Evolutionary conservation across 257 asterid genomes (phyloP), one percentile per base, ranked within the genome.

Genomic region (Fraxinus pennsylvanica): DNA sequence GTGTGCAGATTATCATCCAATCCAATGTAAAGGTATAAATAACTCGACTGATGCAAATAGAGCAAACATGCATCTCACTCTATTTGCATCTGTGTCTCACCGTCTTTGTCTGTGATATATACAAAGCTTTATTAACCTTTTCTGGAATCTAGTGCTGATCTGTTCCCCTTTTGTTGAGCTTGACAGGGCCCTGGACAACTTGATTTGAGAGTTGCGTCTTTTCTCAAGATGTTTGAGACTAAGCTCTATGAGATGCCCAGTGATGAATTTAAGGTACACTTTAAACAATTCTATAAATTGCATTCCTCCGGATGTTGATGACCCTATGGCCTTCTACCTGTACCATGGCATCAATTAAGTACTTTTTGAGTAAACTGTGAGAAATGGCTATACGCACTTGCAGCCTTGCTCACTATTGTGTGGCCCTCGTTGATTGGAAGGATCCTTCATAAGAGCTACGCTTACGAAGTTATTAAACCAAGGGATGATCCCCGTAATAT

Each of bases 151-250:
- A 59, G 67, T 27, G 52, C 74, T 69, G 47, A 71, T 69, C 50
- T 77, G 65, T 43, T 36, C 12, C 74, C 71, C n/a, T 25, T 73
- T 63, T 79, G 43, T 76, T 81, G 84, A 57, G 66, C 79, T 82
- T 84, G 86, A 76, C 86, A 96, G 99, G 97, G 93, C 76, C 98
- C 99, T 77, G 92, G 91, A 77, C 94, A 92, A 82, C 87, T 96
- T 66, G 96, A 92, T 84, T 85, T 84, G 78, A 91, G 98, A 81
- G 98, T 96, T 12, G 96, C 91, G 80, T 87, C 88, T 30, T 96
- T 96, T 84, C 90, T 96, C 71, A 89, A 90, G 89, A 89, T 83
- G 90, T 96, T 96, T 79, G 98, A 93, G 78, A 85, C 88, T 80
- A 91, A 91, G 87, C 97, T 96, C 75, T 84, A 89, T 73, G 97